Evolutionary conservation across 2,329 filamentous ascomycete genomes (phyloP), one percentile per base, ranked within the genome.

Genomic region (Fusarium sp.): DNA sequence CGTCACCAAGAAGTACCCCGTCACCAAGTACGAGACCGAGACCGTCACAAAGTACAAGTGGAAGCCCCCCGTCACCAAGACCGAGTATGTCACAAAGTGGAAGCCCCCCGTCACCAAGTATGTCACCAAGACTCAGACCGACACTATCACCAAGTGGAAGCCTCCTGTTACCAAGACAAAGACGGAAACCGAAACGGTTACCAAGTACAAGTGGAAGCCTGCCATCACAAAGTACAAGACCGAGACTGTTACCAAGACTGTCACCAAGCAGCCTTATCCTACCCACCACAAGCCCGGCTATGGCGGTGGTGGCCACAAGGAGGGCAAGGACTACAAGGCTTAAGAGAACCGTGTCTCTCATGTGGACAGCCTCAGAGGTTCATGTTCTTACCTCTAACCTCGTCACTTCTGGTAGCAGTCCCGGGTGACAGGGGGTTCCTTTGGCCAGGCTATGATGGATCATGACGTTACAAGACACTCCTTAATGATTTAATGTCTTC

Each of bases 31-130:
- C 49, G 46, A 62, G 57, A 67, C 54, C 2, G 64, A 68, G 63
- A 61, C 54, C 3, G 52, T 70, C 23, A 69, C 67, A 40, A 71
- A 71, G 68, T 46, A 61, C 28, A 65, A 60, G 53, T 62, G 30
- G 47, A 67, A 67, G 64, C 61, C 50, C 12, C 66, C 66, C 10
- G 19, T 69, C 28, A 69, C 64, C 32, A 69, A 69, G 66, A 69
- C 66, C 21, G 54, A 68, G 28, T 54, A 54, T 33, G 49, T 68
- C 28, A 69, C 67, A 30, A 69, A 69, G 50, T 69, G 37, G 43
- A 57, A 68, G 25, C 64, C 64, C 33, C 66, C 66, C 13, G 37
- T 69, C 21, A 53, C 33, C 35, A 64, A 69, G 64, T 64, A 64
- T n/a, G 44, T 50, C 11, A 69, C 64, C 6, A 37, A 68, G 56